Conservation (phyloP, 2,329 filamentous ascomycete species). For the Epichloe elymi region DNA sequence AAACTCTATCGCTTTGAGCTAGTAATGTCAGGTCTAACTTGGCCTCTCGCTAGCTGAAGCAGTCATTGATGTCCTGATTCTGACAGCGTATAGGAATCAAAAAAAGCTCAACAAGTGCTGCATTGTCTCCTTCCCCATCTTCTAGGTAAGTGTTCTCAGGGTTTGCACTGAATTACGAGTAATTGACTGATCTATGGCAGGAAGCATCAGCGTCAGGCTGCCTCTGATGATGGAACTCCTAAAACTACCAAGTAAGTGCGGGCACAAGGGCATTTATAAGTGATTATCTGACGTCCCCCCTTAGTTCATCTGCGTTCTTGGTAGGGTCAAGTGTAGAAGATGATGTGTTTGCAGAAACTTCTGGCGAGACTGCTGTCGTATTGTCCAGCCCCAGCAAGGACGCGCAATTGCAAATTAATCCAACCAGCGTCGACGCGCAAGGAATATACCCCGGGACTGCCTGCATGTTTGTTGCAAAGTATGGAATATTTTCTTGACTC, state of each 20-base stretch:
- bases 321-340: slow-evolving; percentile 9
- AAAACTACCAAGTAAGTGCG: slow-evolving; percentile 4
- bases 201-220: slow-evolving; percentile 2
- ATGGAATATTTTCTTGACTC: slow-evolving; percentile 18
- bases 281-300: background rate
- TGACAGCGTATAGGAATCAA: slow-evolving; percentile 1
- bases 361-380: background rate
- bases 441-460: slow-evolving; percentile 35
- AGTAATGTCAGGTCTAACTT: too few species aligned
- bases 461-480: slow-evolving; percentile 57
- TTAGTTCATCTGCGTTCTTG: slow-evolving; percentile 6
- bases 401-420: slow-evolving; percentile 1
- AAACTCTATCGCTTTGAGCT: background rate
- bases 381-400: background rate
- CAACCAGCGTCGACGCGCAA: slow-evolving; percentile 32
- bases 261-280: background rate
- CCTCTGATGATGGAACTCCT: slow-evolving; percentile 6
- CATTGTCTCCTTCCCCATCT: background rate
- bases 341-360: slow-evolving; percentile 9
- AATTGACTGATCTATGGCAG: background rate
- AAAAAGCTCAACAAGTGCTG: slow-evolving; percentile 1
- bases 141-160: background rate
- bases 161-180: background rate
- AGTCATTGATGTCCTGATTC: background rate
- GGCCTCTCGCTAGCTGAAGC: background rate